Conservation (phyloP, 345 rosid genomes). For the Rubroshorea leprosula region DNA sequence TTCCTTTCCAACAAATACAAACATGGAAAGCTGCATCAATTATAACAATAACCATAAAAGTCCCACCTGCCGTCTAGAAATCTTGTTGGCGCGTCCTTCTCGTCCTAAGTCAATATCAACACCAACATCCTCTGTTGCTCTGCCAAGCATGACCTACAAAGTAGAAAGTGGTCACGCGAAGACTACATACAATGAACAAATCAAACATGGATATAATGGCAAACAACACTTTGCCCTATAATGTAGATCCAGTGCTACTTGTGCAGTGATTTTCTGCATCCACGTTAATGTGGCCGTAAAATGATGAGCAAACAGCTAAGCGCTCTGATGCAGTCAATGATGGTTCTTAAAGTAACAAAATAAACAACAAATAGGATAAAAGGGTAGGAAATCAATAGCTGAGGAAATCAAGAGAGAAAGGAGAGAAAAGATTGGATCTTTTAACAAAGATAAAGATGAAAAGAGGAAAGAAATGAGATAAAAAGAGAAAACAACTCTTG, state of each 20-base stretch:
- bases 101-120: conserved; percentile 82
- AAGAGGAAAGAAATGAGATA: neutral
- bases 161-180: conserved; percentile 7
- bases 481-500: neutral
- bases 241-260: no score
- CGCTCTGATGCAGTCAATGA: neutral
- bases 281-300: no score
- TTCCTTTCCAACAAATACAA: no score
- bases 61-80: conserved; percentile 79
- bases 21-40: conserved; percentile 1
- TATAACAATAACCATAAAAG: conserved; percentile 15
- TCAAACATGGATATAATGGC: no score
- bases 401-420: neutral
- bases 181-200: neutral
- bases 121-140: conserved; percentile 61
- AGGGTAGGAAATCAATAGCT: neutral
- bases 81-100: conserved; percentile 56
- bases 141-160: conserved; percentile 77
- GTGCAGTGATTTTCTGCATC: no score
- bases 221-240: no score
- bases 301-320: no score
- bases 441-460: neutral
- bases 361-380: neutral
- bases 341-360: no score
- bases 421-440: neutral